Evolutionary conservation across 345 rosid genomes (phyloP).

Genomic region (Brassica incana): DNA sequence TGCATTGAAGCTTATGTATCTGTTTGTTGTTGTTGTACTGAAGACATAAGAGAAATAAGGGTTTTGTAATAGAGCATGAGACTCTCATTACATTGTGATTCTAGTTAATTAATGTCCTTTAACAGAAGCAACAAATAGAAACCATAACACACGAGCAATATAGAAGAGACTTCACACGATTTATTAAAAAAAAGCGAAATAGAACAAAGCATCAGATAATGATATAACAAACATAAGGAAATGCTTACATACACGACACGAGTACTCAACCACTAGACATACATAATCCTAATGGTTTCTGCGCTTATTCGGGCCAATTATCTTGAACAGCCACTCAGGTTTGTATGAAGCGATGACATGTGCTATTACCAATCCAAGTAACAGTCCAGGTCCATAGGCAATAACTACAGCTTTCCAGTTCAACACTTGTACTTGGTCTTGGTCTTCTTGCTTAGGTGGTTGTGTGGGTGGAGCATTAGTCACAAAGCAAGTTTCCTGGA

Average conservation of each 20-base stretch:
- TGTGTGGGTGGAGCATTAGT: neutral
- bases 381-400: neutral
- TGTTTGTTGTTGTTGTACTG: slow-evolving; percentile 26
- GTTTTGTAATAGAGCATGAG: slow-evolving; percentile 7
- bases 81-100: slow-evolving; percentile 28
- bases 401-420: neutral
- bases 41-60: slow-evolving; percentile 8
- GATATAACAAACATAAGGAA: neutral
- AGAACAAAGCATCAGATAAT: neutral
- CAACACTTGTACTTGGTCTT: too few species aligned
- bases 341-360: neutral
- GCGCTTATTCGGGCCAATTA: neutral
- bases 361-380: neutral
- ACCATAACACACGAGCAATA: too few species aligned
- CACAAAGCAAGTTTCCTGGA: neutral
- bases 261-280: neutral
- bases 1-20: slow-evolving; percentile 7
- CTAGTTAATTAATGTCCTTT: slow-evolving; percentile 32
- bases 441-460: too few species aligned
- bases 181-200: too few species aligned
- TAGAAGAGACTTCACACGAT: too few species aligned
- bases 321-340: too few species aligned
- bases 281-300: neutral
- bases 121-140: slow-evolving; percentile 47
- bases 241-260: neutral